phyloP scores from a whole-genome alignment of 805 yeast genomes.

The Wickerhamomyces sydowiorum region DNA sequence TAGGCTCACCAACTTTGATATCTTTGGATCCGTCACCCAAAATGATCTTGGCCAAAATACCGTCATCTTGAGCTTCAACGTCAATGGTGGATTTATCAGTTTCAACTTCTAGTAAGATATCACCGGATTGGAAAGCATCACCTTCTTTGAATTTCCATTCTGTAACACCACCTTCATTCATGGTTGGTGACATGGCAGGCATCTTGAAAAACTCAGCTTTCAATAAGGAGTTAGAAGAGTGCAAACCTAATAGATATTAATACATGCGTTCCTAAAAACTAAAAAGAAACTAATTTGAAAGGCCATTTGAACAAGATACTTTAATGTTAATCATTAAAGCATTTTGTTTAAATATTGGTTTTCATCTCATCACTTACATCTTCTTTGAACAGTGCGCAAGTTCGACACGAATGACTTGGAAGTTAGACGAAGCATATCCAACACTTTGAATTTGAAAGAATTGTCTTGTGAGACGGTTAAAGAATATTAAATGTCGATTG shows the following conservation, averaged over 20 bases:
- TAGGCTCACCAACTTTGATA: conserved; percentile 80
- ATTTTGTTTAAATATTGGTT: no score
- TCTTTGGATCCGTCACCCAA: conserved; percentile 68
- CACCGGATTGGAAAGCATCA: conserved; percentile 75
- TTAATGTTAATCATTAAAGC: no score
- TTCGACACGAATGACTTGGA: neutral
- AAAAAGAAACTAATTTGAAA: no score
- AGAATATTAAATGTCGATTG: no score
- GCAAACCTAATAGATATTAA: conserved; percentile 15
- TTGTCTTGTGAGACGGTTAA: neutral
- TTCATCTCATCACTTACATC: neutral
- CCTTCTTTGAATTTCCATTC: conserved; percentile 83
- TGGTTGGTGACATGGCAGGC: conserved; percentile 99
- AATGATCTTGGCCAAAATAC: conserved; percentile 73
- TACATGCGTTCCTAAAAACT: no score
- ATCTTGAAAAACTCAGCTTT: conserved; percentile 55
- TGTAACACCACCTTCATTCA: conserved; percentile 92
- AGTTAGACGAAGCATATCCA: neutral
- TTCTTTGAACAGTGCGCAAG: neutral
- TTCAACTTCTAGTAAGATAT: conserved; percentile 74
- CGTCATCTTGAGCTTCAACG: conserved; percentile 90
- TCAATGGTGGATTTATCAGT: conserved; percentile 82
- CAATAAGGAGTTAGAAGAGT: conserved; percentile 14
- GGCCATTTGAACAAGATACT: no score
- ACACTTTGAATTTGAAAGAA: no score